These are phyloP conservation scores for Pichia sp. DNA, from an alignment of 1,139 yeast species.

Conservation along the genomic window DNA sequence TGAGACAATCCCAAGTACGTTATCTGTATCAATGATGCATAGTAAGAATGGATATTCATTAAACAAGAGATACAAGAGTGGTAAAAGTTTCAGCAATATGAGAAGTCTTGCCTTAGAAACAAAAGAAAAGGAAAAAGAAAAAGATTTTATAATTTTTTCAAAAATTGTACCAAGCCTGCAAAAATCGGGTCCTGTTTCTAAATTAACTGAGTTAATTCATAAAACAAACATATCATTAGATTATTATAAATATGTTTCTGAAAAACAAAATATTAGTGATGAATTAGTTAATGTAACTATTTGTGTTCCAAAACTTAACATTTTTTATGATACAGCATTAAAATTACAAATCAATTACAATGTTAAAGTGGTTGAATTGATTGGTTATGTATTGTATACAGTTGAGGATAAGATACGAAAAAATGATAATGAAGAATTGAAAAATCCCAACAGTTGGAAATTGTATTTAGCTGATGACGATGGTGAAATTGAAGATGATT, in stretches of 20 bases:
- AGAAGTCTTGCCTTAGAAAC: not conserved
- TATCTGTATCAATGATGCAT: not conserved
- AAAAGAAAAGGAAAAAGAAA: not conserved
- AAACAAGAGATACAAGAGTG: not conserved
- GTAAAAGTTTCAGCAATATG: slow-evolving; percentile 7
- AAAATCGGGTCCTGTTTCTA: slow-evolving; percentile 15
- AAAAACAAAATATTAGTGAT: slow-evolving; percentile 23
- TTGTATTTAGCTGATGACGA: slow-evolving; percentile 72
- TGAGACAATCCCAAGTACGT: too few species aligned
- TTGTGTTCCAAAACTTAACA: slow-evolving; percentile 32
- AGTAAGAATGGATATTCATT: not conserved
- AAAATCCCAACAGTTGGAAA: slow-evolving; percentile 59
- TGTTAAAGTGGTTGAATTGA: slow-evolving; percentile 52
- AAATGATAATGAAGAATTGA: not conserved
- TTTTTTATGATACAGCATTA: slow-evolving; percentile 22
- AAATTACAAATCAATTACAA: slow-evolving; percentile 31
- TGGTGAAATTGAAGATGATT: slow-evolving; percentile 68
- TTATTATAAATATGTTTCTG: slow-evolving; percentile 46
- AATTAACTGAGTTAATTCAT: slow-evolving; percentile 39
- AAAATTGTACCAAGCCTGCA: not conserved
- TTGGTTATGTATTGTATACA: slow-evolving; percentile 50
- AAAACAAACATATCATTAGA: slow-evolving; percentile 44
- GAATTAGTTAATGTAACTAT: slow-evolving; percentile 21
- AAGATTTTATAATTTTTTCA: not conserved
- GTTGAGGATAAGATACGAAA: slow-evolving; percentile 22